Evolutionary conservation across 164 flowering plant genomes (phyloP).

Genomic region (Magnolia sinica): DNA sequence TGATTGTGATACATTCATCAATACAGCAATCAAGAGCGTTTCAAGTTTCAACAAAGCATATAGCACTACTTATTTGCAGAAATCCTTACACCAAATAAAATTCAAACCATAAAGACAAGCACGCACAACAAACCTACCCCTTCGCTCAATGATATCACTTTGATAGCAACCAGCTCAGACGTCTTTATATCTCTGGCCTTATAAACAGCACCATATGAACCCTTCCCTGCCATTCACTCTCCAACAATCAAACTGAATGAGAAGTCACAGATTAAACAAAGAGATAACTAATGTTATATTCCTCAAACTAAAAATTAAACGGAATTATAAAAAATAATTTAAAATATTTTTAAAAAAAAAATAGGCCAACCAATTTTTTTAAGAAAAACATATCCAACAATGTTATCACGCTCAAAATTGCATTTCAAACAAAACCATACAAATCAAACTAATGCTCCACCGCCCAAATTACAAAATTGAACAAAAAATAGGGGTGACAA

Average conservation of each 20-base stretch:
- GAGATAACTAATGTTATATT: not conserved
- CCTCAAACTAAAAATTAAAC: not conserved
- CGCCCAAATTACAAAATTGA: too few species aligned
- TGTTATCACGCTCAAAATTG: too few species aligned
- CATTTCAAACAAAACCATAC: too few species aligned
- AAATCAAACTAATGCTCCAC: too few species aligned
- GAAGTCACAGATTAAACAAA: constrained; percentile 5
- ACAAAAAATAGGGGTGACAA: too few species aligned
- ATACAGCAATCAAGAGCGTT: not conserved
- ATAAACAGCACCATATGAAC: constrained; percentile 96
- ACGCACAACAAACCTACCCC: constrained; percentile 53
- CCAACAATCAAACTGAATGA: not conserved
- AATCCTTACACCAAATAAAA: not conserved
- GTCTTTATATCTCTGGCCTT: constrained; percentile 91
- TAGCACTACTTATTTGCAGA: not conserved
- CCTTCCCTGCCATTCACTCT: constrained; percentile 60
- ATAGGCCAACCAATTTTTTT: not conserved
- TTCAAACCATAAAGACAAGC: not conserved
- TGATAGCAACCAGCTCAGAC: constrained; percentile 94
- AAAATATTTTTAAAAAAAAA: not conserved
- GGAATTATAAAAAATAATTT: not conserved
- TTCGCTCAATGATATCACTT: constrained; percentile 88
- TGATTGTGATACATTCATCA: constrained; percentile 18
- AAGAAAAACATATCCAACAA: not conserved
- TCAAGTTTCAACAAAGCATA: not conserved